Evolutionary conservation across 768 basidiomycete genomes (phyloP), one percentile per base, ranked within the genome.

Genomic region (Coprinopsis cinerea): DNA sequence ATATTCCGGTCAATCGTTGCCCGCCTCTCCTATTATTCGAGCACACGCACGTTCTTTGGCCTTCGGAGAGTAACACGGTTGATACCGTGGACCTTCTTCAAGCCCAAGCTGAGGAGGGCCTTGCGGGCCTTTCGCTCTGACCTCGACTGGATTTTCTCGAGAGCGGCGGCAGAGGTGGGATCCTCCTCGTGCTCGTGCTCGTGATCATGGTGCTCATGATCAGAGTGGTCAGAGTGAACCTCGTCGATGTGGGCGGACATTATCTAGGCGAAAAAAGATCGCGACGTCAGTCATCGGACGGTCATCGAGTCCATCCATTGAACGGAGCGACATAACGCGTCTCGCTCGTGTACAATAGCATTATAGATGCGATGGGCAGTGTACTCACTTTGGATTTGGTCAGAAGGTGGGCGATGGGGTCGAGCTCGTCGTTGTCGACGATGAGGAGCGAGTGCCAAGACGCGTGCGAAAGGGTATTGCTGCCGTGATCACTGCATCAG

Each of bases 121-220:
- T 97, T 96, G 65, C 93, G 80, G 45, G 93, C 92, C 68, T 95
- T 96, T 60, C 93, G 85, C 71, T 97, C 93, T 30, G 92, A 84
- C 55, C 91, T 85, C 47, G 91, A 93, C 72, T 93, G 90, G 58
- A 94, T 88, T 71, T 96, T 95, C 59, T 94, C 89, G 54, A 91
- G 82, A 52, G 85, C 85, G 39, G 88, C 85, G 53, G 82, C 78
- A 41, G 87, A 89, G 50, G 85, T 88, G 43, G 88, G 90, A 58
- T 91, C 50, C 23, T 51, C 50, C 24, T 51, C 50, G 44, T 79
- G 73, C 25, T 75, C 72, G 52, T 74, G 72, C 44, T 85, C 82
- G 51, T 78, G 73, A 20, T 71, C 69, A 54, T 76, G 74, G 28
- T 62, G 59, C 3, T 62, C 70, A 55, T 83, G 80, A 58, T 81